These are phyloP conservation scores for Diaporthe ilicicola DNA, from an alignment of 2,329 filamentous ascomycete species.

Conservation along the genomic window DNA sequence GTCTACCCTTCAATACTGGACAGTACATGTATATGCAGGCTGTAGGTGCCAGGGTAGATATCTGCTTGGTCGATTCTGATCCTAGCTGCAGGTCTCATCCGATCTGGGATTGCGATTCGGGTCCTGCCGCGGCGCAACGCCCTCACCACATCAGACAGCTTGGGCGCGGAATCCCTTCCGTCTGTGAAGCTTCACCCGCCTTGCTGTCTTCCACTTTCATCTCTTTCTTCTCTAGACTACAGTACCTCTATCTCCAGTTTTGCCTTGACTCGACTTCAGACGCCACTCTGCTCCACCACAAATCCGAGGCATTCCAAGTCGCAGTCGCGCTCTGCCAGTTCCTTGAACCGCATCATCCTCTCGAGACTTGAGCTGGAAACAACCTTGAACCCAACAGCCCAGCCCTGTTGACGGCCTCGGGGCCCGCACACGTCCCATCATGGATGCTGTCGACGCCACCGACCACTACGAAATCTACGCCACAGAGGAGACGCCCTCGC, in stretches of 20 bases:
- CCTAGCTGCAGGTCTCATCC: conserved; percentile 18
- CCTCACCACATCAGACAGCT: neutral
- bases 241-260: neutral
- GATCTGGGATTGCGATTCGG: conserved; percentile 15
- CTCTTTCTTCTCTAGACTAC: too few relatives aligned
- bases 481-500: conserved; percentile 73
- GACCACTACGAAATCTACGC: conserved; percentile 66
- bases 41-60: neutral
- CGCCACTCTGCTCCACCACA: neutral
- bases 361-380: neutral
- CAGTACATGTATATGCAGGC: neutral
- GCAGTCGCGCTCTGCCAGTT: neutral
- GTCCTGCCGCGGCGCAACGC: neutral
- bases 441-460: conserved; percentile 66
- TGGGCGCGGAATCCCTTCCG: conserved; percentile 11
- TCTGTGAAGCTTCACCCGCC: neutral
- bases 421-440: conserved; percentile 42
- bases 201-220: neutral
- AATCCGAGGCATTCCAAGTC: neutral
- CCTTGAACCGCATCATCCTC: neutral
- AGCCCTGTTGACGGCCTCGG: neutral
- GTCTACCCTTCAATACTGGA: too few relatives aligned
- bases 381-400: neutral
- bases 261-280: neutral
- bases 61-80: neutral